Evolutionary conservation across 495 filamentous ascomycete genomes (phyloP).

Genomic region (Penicillium cataractarum): DNA sequence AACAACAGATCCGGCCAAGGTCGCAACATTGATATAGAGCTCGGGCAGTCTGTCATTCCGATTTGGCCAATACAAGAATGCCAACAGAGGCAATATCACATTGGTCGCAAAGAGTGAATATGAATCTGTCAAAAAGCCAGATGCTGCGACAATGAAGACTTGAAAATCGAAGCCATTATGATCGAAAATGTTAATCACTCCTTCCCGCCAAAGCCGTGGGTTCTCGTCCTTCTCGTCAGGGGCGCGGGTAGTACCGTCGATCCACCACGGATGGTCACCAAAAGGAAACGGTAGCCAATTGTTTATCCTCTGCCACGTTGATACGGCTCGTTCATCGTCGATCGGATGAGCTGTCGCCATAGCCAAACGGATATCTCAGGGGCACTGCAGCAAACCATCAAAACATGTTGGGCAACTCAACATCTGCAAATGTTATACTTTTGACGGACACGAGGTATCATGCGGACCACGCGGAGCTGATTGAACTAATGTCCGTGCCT

Average conservation of each 20-base stretch:
- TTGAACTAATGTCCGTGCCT: conserved; percentile 7
- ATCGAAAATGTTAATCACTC: conserved; percentile 19
- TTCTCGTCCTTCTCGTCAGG: conserved; percentile 12
- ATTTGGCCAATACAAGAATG: conserved; percentile 54
- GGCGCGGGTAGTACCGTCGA: conserved; percentile 8
- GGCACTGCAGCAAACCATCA: neutral
- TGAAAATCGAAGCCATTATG: conserved; percentile 28
- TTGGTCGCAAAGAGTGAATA: conserved; percentile 62
- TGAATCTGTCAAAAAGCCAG: conserved; percentile 63
- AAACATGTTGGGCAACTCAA: neutral
- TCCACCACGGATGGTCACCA: conserved; percentile 15
- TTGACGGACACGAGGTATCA: neutral
- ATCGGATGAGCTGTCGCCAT: conserved; percentile 1
- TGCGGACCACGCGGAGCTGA: conserved; percentile 6
- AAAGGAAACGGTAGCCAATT: conserved; percentile 10
- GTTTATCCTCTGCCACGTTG: conserved; percentile 7
- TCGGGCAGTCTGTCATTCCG: conserved; percentile 22
- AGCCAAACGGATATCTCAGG: neutral
- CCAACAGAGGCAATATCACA: conserved; percentile 55
- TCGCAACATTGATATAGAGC: conserved; percentile 52
- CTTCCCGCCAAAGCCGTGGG: conserved; percentile 4
- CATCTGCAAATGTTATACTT: neutral
- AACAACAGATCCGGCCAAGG: conserved; percentile 53
- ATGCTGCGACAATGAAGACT: conserved; percentile 56
- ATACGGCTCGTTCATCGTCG: neutral